These are phyloP conservation scores for Austroboletus novae-zelandiae DNA, from an alignment of 1,284 basidiomycete species.

Conservation along the genomic window DNA sequence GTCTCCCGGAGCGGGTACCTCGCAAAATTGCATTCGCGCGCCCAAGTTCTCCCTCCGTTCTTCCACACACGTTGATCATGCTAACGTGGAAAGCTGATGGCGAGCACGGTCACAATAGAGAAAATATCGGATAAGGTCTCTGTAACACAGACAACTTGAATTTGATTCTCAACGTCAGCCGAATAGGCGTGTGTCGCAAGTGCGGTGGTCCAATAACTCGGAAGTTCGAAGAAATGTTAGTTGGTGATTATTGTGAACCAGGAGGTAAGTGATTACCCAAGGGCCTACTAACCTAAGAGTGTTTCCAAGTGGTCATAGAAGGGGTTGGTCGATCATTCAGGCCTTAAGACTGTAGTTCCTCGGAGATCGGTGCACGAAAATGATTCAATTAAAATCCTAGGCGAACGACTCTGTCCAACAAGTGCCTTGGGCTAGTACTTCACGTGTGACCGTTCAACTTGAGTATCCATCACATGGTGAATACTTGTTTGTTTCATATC, in stretches of 20 bases:
- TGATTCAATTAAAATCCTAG: no score
- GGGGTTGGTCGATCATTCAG: constrained; percentile 41
- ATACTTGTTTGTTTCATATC: no score
- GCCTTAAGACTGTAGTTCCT: constrained; percentile 63
- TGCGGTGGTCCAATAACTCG: no score
- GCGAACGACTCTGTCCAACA: no score
- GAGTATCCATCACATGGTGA: no score
- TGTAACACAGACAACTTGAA: constrained; percentile 49
- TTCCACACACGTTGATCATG: constrained; percentile 32
- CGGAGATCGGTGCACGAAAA: constrained; percentile 35
- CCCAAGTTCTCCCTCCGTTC: no score
- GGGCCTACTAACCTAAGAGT: constrained; percentile 23
- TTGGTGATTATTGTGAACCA: constrained; percentile 41
- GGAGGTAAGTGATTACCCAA: constrained; percentile 43
- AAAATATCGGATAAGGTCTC: constrained; percentile 59
- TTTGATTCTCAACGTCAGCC: constrained; percentile 32
- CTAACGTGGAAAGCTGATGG: constrained; percentile 62
- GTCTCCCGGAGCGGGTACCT: no score
- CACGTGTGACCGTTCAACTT: background rate
- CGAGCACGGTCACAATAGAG: constrained; percentile 68
- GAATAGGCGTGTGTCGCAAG: no score
- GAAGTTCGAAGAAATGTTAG: no score
- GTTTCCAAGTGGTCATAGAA: constrained; percentile 19
- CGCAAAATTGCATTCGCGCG: constrained; percentile 40
- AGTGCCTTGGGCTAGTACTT: constrained; percentile 25